Percentiles rank a stretch among this genome's conserved stretches.
Conservation (phyloP, 768 basidiomycete genomes). For the Pleurotus salmoneostramineus region DNA sequence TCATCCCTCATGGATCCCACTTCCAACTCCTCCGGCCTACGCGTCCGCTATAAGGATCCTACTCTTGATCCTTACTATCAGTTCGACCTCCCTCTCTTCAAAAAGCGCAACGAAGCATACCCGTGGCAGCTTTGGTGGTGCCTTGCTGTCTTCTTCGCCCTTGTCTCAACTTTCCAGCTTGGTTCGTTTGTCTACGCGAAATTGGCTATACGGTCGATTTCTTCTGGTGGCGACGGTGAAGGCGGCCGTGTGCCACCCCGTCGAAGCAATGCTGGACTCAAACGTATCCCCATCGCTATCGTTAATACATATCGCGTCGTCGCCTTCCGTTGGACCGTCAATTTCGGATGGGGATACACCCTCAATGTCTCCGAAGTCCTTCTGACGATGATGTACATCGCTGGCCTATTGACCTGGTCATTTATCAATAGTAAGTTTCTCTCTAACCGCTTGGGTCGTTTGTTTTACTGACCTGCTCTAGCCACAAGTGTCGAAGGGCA, state of each 20-base stretch:
- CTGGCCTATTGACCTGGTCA: slow-evolving; percentile 4
- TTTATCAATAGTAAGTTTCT: background rate
- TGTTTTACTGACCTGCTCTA: background rate
- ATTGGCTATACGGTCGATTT: background rate
- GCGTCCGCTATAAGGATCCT: background rate
- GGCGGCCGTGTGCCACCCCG: background rate
- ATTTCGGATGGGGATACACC: slow-evolving; percentile 23
- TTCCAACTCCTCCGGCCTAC: background rate
- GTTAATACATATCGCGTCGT: slow-evolving; percentile 14
- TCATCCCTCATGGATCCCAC: no score
- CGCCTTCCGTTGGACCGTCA: slow-evolving; percentile 18
- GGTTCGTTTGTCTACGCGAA: background rate
- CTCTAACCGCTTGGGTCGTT: background rate
- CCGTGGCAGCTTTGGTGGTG: slow-evolving; percentile 5
- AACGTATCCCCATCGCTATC: slow-evolving; percentile 12
- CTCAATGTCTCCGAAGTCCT: slow-evolving; percentile 26
- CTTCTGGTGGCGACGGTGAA: background rate
- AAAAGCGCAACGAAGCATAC: background rate
- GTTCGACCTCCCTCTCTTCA: background rate
- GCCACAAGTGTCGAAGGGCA: slow-evolving; percentile 8
- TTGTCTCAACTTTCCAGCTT: background rate
- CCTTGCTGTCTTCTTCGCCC: background rate
- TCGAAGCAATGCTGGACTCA: background rate
- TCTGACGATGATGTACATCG: slow-evolving; percentile 1
- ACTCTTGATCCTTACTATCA: background rate